phyloP scores from a whole-genome alignment of 805 yeast genomes.

The Blastobotrys parvus region DNA sequence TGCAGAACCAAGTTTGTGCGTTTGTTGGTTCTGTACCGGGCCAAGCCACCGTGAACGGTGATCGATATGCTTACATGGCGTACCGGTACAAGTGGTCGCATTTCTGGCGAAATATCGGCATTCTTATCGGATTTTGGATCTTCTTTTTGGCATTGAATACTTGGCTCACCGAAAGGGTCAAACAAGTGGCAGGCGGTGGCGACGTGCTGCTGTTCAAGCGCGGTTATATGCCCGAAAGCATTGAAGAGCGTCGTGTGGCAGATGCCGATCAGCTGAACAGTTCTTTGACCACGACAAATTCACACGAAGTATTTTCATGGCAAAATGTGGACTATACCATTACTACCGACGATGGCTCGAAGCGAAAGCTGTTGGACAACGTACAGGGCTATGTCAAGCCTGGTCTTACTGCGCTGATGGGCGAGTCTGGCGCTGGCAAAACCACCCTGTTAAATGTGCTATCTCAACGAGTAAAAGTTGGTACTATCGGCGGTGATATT shows the following conservation, averaged over 20 bases:
- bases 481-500: constrained; percentile 63
- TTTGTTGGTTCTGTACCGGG: constrained; percentile 57
- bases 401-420: constrained; percentile 77
- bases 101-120: constrained; percentile 77
- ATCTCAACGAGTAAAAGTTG: constrained; percentile 61
- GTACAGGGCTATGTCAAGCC: constrained; percentile 71
- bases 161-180: constrained; percentile 27
- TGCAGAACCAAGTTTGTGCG: constrained; percentile 44
- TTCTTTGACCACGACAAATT: neutral
- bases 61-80: constrained; percentile 40
- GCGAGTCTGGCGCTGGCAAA: constrained; percentile 84
- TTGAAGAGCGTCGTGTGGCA: constrained; percentile 13
- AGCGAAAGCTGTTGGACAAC: constrained; percentile 34
- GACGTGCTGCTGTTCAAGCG: constrained; percentile 25
- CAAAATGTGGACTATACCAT: constrained; percentile 50
- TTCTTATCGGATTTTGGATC: constrained; percentile 43
- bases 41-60: constrained; percentile 45
- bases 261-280: neutral
- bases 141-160: constrained; percentile 29
- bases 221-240: constrained; percentile 29
- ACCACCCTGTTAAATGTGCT: constrained; percentile 67
- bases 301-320: constrained; percentile 46
- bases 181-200: constrained; percentile 26
- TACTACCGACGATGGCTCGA: constrained; percentile 30
- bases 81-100: constrained; percentile 49